Conservation (phyloP, 768 basidiomycete species). For the Suillus tomentosus region DNA sequence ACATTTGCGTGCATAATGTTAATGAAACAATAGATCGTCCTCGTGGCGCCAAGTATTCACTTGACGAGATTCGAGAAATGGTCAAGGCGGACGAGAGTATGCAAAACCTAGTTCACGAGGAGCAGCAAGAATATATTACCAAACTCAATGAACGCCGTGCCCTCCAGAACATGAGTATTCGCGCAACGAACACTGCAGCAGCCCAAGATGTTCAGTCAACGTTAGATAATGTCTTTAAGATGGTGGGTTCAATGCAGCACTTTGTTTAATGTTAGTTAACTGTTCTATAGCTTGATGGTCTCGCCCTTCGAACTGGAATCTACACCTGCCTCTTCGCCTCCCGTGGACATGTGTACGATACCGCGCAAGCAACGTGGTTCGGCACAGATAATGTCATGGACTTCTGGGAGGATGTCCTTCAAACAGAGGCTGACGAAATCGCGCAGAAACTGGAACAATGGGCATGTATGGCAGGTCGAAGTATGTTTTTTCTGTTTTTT, state of each 20-base stretch:
- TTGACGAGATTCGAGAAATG: constrained; percentile 5
- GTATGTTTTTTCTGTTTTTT: not conserved
- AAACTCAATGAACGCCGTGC: not conserved
- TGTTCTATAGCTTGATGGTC: constrained; percentile 2
- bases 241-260: not conserved
- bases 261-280: not conserved
- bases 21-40: constrained; percentile 1
- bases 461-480: constrained; percentile 11
- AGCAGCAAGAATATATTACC: constrained; percentile 9
- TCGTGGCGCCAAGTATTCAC: not conserved
- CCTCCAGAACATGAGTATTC: not conserved
- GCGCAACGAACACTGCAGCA: constrained; percentile 10
- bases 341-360: constrained; percentile 7
- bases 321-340: constrained; percentile 7
- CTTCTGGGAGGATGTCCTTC: constrained; percentile 14
- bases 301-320: not conserved
- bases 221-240: not conserved
- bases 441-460: constrained; percentile 3
- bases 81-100: not conserved
- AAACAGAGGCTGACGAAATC: constrained; percentile 7
- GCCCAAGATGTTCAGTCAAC: constrained; percentile 7
- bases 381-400: constrained; percentile 12
- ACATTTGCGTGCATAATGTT: no score
- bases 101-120: not conserved
- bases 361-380: constrained; percentile 4